Evolutionary conservation across 768 basidiomycete species (phyloP), one percentile per base, ranked within the genome.

Genomic region (Trametes meyenii): DNA sequence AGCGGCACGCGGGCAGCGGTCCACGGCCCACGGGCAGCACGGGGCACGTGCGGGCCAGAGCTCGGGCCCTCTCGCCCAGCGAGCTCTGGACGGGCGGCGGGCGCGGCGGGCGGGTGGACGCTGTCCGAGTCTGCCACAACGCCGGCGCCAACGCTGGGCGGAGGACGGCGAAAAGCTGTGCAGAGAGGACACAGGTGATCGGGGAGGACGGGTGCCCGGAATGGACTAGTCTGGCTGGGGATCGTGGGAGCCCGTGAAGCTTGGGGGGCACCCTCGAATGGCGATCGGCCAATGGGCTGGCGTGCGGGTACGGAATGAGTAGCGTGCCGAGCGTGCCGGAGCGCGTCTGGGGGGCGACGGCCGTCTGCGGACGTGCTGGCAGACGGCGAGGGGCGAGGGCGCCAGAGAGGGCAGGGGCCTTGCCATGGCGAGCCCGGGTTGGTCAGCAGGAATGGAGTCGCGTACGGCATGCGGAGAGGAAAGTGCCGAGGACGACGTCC

Each of bases 391-490:
- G 29, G 29, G 8, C n/a, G n/a, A n/a, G 44, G 39, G 7, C 50
- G 19, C 53, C 19, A 23, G 43, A 29, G 39, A 19, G 42, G 53
- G 60, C 62, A 45, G 48, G 57, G 19, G 55, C 24, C 42, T 52
- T 55, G 56, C 56, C 46, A 50, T 53, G 52, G 49, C 46, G 45
- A 54, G 50, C 52, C 33, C 38, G 52, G 35, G 39, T 50, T 44
- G 44, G 57, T 63, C 52, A 59, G 63, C 58, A 64, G 56, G 50
- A 63, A 58, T 58, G 62, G 57, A 58, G 50, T 63, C 55, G 52
- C 26, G 63, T 65, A 65, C 64, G 64, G 64, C 64, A 65, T 65
- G 60, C 60, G 64, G 64, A 63, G 60, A 49, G 66, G 58, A 10
- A 61, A 61, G 49, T 63, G 59, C 67, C 64, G 67, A 65, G 61